Base-by-base conservation (phyloP, 108 stramenopile genomes). In the Skeletonema grethae region DNA sequence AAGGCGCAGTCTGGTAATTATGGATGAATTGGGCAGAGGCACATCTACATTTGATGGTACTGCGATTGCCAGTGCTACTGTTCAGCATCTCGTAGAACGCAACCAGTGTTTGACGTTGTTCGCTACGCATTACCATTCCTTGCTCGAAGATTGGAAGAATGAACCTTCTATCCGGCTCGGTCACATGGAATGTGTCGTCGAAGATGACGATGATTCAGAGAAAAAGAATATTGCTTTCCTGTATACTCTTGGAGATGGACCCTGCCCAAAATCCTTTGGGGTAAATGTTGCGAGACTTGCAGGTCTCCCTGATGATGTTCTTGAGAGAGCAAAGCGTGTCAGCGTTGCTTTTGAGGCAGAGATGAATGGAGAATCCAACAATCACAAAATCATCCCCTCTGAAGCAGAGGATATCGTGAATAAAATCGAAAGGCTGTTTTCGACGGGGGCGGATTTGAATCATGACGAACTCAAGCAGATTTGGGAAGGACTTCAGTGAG, bases 41-140 rank as follows among this genome's bases (percentile, higher is more conserved):
- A 99, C 99, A 11, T 86, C 89, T 13, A 99, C 99, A 1, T 99
- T 99, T 71, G 99, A 99, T 75, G 99, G 99, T 31, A 98, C 98
- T 30, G 99, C 99, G 24, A 99, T 99, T 85, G 99, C 99, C 7
- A 92, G 96, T 75, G 97, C 98, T 13, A 96, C 96, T 8, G 95
- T 97, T 28, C 86, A 97, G 74, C 93, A 95, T 72, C 80, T 99
- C 8, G 93, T 99, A 9, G 86, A 95, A 74, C 69, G 91, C 7
- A 91, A 84, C 41, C 75, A 89, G 68, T 98, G 97, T 80, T 71
- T 97, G 61, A 82, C 85, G 12, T 79, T 99, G 72, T 99, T 99
- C 69, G 99, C 99, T 15, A 99, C 99, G 18, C 99, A 99, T 76
- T 82, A 82, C 48, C 99, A 99, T 75, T 89, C 93, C 20, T 80